Conservation (phyloP, 805 yeast species). For the Pichia scutulata region DNA sequence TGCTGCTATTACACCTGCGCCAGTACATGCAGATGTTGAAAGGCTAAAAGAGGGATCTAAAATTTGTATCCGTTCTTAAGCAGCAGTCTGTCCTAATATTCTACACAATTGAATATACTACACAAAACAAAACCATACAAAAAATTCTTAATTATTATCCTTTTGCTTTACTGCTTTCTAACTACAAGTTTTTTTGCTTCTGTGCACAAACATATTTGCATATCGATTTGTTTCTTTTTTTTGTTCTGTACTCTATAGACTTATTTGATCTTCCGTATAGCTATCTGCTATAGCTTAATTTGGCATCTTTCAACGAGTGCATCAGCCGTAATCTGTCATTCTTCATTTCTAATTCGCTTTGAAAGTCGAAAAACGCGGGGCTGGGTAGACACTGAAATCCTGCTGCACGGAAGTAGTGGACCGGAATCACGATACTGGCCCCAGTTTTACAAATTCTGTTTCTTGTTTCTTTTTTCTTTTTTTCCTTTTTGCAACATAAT, state of each 20-base stretch:
- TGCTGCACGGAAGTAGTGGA: neutral
- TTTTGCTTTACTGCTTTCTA: neutral
- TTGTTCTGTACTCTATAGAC: neutral
- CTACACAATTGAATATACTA: neutral
- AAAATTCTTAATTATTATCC: neutral
- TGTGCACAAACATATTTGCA: neutral
- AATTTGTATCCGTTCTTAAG: conserved; percentile 58
- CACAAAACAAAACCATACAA: neutral
- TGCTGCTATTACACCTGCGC: conserved; percentile 18
- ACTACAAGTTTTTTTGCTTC: neutral
- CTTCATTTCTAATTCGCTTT: no score
- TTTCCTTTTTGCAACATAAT: neutral
- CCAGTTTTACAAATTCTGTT: neutral
- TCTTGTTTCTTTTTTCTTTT: neutral
- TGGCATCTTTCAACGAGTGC: no score
- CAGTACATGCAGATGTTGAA: conserved; percentile 28
- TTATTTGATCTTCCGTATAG: neutral
- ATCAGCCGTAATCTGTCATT: no score
- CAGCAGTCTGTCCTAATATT: neutral
- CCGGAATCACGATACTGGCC: neutral
- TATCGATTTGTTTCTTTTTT: neutral
- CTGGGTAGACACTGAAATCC: neutral
- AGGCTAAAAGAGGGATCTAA: conserved; percentile 66
- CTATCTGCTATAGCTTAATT: no score
- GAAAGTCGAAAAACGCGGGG: no score